These are phyloP conservation scores for Trichoderma cornu-damae DNA, from an alignment of 2,329 filamentous ascomycete species.

Conservation along the genomic window DNA sequence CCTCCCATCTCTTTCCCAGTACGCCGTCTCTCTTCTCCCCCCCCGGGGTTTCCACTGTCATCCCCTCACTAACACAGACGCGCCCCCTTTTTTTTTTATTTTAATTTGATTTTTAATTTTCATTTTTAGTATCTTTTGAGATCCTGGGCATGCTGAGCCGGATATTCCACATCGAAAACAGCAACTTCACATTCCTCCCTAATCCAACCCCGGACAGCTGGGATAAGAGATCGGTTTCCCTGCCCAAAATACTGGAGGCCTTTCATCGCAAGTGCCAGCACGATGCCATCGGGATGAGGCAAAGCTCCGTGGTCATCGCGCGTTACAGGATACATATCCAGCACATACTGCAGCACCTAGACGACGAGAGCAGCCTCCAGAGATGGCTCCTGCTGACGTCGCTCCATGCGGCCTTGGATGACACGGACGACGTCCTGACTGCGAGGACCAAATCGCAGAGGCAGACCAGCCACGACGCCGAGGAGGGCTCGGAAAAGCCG, in stretches of 20 bases:
- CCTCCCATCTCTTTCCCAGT: constrained; percentile 49
- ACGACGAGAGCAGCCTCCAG: constrained; percentile 23
- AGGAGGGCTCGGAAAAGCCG: not conserved
- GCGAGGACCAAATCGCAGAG: constrained; percentile 25
- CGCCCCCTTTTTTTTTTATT: too few species aligned
- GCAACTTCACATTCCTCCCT: constrained; percentile 49
- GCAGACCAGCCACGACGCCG: not conserved
- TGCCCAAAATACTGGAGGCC: constrained; percentile 39
- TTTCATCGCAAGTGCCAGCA: constrained; percentile 32
- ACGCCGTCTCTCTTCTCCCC: constrained; percentile 20
- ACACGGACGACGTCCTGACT: constrained; percentile 42
- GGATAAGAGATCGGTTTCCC: constrained; percentile 46
- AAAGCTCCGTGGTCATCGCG: constrained; percentile 25
- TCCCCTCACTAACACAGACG: too few species aligned
- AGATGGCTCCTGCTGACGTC: constrained; percentile 35
- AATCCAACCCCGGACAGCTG: constrained; percentile 53
- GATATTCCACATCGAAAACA: constrained; percentile 45
- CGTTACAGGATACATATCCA: constrained; percentile 27
- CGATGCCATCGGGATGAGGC: constrained; percentile 18
- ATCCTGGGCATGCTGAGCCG: constrained; percentile 53
- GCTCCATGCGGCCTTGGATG: constrained; percentile 39
- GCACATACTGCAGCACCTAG: constrained; percentile 24
- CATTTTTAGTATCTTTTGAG: constrained; percentile 48
- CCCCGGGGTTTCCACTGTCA: too few species aligned
- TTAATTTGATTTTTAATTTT: too few species aligned